Percentiles rank a stretch among this genome's conserved stretches.
These are phyloP conservation scores for Tetrahymena borealis DNA, from an alignment of 73 alveolate genomes.

Conservation along the genomic window DNA sequence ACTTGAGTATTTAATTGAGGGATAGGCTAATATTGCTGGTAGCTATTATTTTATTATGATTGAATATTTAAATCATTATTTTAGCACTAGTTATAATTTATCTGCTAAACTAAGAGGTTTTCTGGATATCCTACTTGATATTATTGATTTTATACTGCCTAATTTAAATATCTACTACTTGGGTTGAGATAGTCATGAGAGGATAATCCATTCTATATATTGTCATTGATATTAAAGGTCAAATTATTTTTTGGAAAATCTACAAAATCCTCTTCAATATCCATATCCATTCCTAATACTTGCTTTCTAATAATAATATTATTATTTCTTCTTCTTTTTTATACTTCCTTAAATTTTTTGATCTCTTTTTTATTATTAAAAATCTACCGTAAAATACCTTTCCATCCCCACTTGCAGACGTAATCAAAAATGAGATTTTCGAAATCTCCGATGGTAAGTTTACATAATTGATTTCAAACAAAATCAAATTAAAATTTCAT, in stretches of 20 bases:
- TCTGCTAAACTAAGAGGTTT: not conserved
- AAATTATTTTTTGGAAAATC: not conserved
- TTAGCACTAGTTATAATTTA: not conserved
- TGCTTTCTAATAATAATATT: not conserved
- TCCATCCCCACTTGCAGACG: not conserved
- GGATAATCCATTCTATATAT: not conserved
- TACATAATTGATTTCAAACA: not conserved
- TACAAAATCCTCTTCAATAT: not conserved
- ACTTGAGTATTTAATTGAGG: not conserved
- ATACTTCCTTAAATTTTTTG: not conserved
- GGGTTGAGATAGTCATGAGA: not conserved
- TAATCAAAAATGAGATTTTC: not conserved
- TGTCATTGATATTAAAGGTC: not conserved
- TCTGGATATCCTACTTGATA: not conserved
- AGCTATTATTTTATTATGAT: not conserved
- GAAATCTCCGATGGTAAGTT: not conserved
- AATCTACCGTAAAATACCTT: not conserved
- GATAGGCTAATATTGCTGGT: not conserved
- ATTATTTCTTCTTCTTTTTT: not conserved
- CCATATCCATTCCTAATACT: not conserved
- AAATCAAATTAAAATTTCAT: not conserved
- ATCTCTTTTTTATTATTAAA: not conserved
- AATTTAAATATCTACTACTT: not conserved
- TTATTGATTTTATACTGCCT: not conserved
- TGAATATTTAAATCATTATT: not conserved